These are phyloP conservation scores for Ustilago curta DNA, from an alignment of 1,284 basidiomycete species.

Conservation along the genomic window DNA sequence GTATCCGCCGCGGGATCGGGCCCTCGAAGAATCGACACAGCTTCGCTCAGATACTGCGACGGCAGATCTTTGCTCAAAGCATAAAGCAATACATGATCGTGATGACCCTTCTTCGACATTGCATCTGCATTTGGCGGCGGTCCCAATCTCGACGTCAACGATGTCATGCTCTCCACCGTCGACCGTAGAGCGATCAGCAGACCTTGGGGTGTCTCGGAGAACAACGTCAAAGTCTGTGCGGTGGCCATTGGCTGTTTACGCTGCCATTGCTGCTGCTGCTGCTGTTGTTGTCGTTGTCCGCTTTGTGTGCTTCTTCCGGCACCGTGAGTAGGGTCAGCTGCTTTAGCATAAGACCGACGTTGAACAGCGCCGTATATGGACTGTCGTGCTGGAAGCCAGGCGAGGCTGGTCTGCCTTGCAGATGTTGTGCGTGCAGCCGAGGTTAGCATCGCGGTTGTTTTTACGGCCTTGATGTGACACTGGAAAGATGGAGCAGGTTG, in stretches of 20 bases:
- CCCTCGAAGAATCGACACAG: constrained; percentile 49
- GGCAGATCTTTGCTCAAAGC: constrained; percentile 59
- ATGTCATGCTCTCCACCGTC: constrained; percentile 50
- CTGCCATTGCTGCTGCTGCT: constrained; percentile 46
- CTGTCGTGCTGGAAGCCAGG: background rate
- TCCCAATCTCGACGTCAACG: constrained; percentile 28
- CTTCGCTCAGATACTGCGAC: constrained; percentile 38
- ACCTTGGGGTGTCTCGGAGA: constrained; percentile 49
- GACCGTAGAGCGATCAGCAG: constrained; percentile 52
- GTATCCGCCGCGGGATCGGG: constrained; percentile 14
- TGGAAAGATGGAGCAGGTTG: background rate
- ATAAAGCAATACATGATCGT: constrained; percentile 55
- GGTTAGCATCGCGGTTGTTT: constrained; percentile 32
- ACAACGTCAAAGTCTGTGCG: constrained; percentile 56
- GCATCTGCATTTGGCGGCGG: constrained; percentile 22
- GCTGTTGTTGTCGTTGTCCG: constrained; percentile 2
- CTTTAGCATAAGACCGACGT: constrained; percentile 27
- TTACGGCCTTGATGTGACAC: background rate
- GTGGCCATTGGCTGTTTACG: constrained; percentile 53
- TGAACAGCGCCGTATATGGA: constrained; percentile 8
- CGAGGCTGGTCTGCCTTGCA: constrained; percentile 12
- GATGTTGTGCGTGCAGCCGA: constrained; percentile 22
- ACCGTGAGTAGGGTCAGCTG: constrained; percentile 18
- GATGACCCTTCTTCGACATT: constrained; percentile 10
- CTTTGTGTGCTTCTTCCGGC: constrained; percentile 1